Base-by-base conservation (phyloP, 768 basidiomycete species). In the Amanita exitialis region DNA sequence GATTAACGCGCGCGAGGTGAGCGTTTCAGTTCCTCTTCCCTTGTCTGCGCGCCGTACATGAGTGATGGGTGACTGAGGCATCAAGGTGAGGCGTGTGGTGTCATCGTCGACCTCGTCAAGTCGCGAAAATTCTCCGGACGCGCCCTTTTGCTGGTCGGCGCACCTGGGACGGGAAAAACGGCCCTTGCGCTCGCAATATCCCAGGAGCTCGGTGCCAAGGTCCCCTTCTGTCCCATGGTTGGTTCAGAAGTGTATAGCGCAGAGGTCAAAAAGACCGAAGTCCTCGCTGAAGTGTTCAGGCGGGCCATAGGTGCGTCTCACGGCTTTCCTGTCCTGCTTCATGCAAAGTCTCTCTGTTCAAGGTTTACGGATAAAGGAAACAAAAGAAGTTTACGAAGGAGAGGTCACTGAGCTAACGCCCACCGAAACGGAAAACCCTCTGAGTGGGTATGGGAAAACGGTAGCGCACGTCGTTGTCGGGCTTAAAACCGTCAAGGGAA, bases 191-290 rank as follows among this genome's bases (percentile, higher is more conserved):
- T 98, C n/a, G 96, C 92, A 0, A 79, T 98, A 23, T 86, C 92
- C 5, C 94, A 97, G 53, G 96, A 98, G 60, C 77, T 99, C 0
- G 96, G 96, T 0, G 70, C 78, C 18, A 96, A 96, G 61, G 94
- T 97, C 1, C 96, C 96, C 0, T 98, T 99, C 64, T 97, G 95
- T 65, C 92, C 93, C 4, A 97, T 97, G 91, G 96, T 98, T 38
- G 96, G 96, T 0, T 87, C 84, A 16, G 96, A 99, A 67, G 96
- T 98, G 54, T 98, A 96, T 63, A 90, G 85, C 36, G 83, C 89
- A 2, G 95, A 98, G 67, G 93, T 99, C 51, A 98, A 98, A 73
- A 99, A 99, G 77, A 98, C 96, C 1, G 96, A 98, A 63, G 94
- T 98, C 4, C 71, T 99, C 16, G 91, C 93, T 44, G 95, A 97